phyloP scores from a whole-genome alignment of 1,284 basidiomycete species.

The Cryptococcus neoformans region DNA sequence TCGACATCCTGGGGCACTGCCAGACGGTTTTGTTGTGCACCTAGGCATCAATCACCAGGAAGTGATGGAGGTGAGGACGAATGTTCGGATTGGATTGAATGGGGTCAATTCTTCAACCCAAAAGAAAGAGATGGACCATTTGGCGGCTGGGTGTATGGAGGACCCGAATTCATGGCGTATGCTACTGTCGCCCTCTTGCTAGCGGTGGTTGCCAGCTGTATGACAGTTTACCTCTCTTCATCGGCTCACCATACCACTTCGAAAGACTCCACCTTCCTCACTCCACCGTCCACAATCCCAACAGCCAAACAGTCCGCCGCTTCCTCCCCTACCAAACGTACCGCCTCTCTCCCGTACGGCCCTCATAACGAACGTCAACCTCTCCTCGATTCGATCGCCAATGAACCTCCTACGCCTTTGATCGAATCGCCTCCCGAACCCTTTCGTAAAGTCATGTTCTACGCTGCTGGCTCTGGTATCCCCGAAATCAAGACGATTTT shows the following conservation, averaged over 20 bases:
- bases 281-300: conserved; percentile 55
- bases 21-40: conserved; percentile 74
- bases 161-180: conserved; percentile 66
- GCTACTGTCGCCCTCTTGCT: conserved; percentile 65
- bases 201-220: conserved; percentile 58
- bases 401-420: conserved; percentile 11
- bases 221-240: conserved; percentile 84
- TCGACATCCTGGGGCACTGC: conserved; percentile 66
- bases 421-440: conserved; percentile 18
- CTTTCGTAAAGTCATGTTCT: conserved; percentile 71
- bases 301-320: background rate
- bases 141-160: conserved; percentile 28
- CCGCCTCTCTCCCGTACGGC: conserved; percentile 9
- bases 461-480: conserved; percentile 93
- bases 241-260: conserved; percentile 81
- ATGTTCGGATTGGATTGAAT: conserved; percentile 73
- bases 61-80: conserved; percentile 41
- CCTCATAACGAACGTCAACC: conserved; percentile 22
- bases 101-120: conserved; percentile 56
- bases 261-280: conserved; percentile 74
- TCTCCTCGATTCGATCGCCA: conserved; percentile 11
- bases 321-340: conserved; percentile 6
- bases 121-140: conserved; percentile 16
- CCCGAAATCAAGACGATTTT: conserved; percentile 97
- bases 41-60: conserved; percentile 23